Base-by-base conservation (phyloP, 2,329 filamentous ascomycete genomes). In the Aspergillus floridensis region DNA sequence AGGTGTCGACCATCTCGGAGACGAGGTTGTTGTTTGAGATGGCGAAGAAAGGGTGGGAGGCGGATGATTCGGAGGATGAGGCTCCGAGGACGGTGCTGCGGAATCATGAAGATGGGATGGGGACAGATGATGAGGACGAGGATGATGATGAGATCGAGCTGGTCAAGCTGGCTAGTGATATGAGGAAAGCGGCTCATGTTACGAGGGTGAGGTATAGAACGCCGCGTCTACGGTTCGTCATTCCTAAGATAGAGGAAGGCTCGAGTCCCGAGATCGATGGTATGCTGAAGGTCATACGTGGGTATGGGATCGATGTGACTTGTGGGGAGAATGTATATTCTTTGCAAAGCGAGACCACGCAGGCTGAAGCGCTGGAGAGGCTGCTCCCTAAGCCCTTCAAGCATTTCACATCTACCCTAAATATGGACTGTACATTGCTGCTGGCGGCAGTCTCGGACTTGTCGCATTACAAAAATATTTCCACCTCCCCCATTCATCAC, bases 401-500 rank as follows among this genome's bases (percentile, higher is more conserved):
- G 51, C 69, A 72, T 22, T 73, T 80, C 63, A 80, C 78, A n/a
- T 48, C 73, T 10, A 75, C 72, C 11, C 62, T 82, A 48, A 81
- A 81, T 63, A 73, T 81, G 51, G 80, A 83, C 62, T 80, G 79
- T 64, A 91, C 89, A 1, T 84, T 91, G 50, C 80, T 93, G 5
- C 82, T 93, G 5, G 89, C 88, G 4, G 77, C 92, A 2, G 84
- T 88, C 1, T 91, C 89, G 0, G 90, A 93, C 66, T 85, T 92
- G 26, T 89, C 87, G 2, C 88, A 92, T 69, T 75, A 76, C 35
- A 68, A 73, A 57, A 65, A 68, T 41, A 75, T 76, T 55, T 67
- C 74, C 2, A 77, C 81, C 49, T 76, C 81, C 35, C 79, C 81
- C n/a, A 80, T 77, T 72, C 81, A 83, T 65, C 86, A 88, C 64